phyloP scores from a whole-genome alignment of 495 filamentous ascomycete species.

The Amphirosellinia nigrospora region DNA sequence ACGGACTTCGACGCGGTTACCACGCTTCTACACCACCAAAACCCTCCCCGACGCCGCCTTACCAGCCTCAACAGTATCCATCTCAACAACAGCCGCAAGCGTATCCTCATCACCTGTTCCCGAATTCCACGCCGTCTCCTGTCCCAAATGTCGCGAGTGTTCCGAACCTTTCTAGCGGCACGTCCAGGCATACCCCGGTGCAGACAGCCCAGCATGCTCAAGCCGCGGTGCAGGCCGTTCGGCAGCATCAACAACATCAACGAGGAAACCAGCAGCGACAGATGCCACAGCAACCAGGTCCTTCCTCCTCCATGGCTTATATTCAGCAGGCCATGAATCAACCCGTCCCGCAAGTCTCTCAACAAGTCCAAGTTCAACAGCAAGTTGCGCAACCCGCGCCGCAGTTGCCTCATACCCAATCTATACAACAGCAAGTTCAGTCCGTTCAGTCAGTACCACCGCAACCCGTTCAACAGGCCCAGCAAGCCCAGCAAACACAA shows the following conservation, averaged over 20 bases:
- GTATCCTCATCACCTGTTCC: slow-evolving; percentile 46
- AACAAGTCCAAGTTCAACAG: slow-evolving; percentile 33
- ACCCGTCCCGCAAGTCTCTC: slow-evolving; percentile 39
- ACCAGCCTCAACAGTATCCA: slow-evolving; percentile 47
- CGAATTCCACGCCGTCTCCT: slow-evolving; percentile 43
- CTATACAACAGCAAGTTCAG: slow-evolving; percentile 42
- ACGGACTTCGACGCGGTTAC: slow-evolving; percentile 22
- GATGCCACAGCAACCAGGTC: slow-evolving; percentile 37
- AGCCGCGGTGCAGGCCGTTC: slow-evolving; percentile 45
- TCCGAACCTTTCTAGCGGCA: slow-evolving; percentile 45
- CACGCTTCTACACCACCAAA: slow-evolving; percentile 49
- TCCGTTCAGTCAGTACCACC: slow-evolving; percentile 37
- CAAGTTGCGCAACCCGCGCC: slow-evolving; percentile 36
- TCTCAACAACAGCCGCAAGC: slow-evolving; percentile 42
- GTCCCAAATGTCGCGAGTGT: slow-evolving; percentile 44
- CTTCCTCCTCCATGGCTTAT: slow-evolving; percentile 34
- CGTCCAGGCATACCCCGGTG: slow-evolving; percentile 41
- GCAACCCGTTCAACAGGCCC: slow-evolving; percentile 24
- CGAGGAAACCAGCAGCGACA: slow-evolving; percentile 41
- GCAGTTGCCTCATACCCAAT: slow-evolving; percentile 39
- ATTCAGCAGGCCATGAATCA: slow-evolving; percentile 44
- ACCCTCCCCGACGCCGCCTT: slow-evolving; percentile 50
- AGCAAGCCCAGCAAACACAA: slow-evolving; percentile 29
- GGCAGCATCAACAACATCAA: slow-evolving; percentile 39
- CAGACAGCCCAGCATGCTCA: slow-evolving; percentile 48